Conservation (phyloP, 2,329 filamentous ascomycete genomes). For the Raffaelea arxii region DNA sequence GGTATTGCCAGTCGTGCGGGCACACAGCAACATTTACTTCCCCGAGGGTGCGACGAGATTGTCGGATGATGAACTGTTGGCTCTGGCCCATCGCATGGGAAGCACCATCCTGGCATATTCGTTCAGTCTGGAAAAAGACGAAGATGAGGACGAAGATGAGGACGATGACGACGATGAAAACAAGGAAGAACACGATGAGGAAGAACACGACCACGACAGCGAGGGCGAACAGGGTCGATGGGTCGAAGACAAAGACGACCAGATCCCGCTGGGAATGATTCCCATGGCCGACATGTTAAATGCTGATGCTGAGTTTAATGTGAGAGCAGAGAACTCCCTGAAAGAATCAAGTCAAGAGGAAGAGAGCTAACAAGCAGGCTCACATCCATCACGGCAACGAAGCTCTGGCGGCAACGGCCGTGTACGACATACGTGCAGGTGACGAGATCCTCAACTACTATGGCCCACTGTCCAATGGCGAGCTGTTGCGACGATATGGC, state of each 20-base stretch:
- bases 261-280: slow-evolving; percentile 69
- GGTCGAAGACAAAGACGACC: slow-evolving; percentile 51
- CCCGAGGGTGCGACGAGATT: slow-evolving; percentile 21
- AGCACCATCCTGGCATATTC: slow-evolving; percentile 89
- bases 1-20: slow-evolving; percentile 41
- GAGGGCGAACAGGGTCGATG: slow-evolving; percentile 56
- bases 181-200: slow-evolving; percentile 24
- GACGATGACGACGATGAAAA: slow-evolving; percentile 50
- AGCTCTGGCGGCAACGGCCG: slow-evolving; percentile 58
- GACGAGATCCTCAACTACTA: slow-evolving; percentile 86
- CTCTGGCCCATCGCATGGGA: slow-evolving; percentile 67
- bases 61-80: slow-evolving; percentile 34
- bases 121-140: slow-evolving; percentile 58
- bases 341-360: too few relatives aligned
- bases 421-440: slow-evolving; percentile 57
- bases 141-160: slow-evolving; percentile 26
- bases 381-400: slow-evolving; percentile 46
- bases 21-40: slow-evolving; percentile 36
- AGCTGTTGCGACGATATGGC: slow-evolving; percentile 75
- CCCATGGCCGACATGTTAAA: slow-evolving; percentile 86
- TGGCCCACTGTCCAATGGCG: slow-evolving; percentile 71
- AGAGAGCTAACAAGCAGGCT: slow-evolving; percentile 26
- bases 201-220: slow-evolving; percentile 43
- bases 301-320: slow-evolving; percentile 80
- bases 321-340: too few relatives aligned